Conservation (phyloP, 2,329 filamentous ascomycete species). For the Paramyrothecium sp. region DNA sequence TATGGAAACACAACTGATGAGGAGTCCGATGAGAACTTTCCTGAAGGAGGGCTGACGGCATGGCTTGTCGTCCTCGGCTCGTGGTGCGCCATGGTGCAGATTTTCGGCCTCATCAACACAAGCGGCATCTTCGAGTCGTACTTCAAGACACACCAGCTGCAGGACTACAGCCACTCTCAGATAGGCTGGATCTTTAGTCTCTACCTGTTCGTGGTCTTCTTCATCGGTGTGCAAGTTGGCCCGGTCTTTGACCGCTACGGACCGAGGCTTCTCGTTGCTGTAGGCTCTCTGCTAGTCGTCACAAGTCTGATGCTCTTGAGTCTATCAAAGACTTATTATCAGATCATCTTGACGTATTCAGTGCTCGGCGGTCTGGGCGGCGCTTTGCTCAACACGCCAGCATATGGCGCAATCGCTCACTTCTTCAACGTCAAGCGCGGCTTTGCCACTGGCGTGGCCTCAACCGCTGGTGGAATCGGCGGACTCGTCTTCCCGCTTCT, state of each 20-base stretch:
- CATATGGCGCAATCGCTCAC: constrained; percentile 73
- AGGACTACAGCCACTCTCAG: constrained; percentile 61
- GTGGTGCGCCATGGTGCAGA: constrained; percentile 63
- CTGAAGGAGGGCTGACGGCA: constrained; percentile 66
- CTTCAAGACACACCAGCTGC: constrained; percentile 69
- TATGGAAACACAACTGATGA: background rate
- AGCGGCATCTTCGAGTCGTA: constrained; percentile 65
- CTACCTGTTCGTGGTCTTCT: constrained; percentile 79
- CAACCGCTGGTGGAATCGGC: constrained; percentile 67
- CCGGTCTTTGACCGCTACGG: constrained; percentile 79
- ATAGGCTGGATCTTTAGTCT: constrained; percentile 88
- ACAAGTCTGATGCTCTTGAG: constrained; percentile 66
- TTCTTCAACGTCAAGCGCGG: constrained; percentile 75
- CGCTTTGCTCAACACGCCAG: constrained; percentile 74
- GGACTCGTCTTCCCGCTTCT: constrained; percentile 62
- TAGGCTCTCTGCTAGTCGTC: constrained; percentile 61
- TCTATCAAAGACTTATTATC: constrained; percentile 68
- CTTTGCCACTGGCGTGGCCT: constrained; percentile 78
- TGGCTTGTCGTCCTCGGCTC: constrained; percentile 72
- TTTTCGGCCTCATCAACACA: constrained; percentile 66
- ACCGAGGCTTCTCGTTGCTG: constrained; percentile 63
- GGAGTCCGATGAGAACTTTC: constrained; percentile 39
- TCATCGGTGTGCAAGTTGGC: constrained; percentile 78
- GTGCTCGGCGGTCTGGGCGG: constrained; percentile 71
- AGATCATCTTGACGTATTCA: constrained; percentile 77